phyloP scores from a whole-genome alignment of 352 stramenopile species.

The Phytophthora europaea region DNA sequence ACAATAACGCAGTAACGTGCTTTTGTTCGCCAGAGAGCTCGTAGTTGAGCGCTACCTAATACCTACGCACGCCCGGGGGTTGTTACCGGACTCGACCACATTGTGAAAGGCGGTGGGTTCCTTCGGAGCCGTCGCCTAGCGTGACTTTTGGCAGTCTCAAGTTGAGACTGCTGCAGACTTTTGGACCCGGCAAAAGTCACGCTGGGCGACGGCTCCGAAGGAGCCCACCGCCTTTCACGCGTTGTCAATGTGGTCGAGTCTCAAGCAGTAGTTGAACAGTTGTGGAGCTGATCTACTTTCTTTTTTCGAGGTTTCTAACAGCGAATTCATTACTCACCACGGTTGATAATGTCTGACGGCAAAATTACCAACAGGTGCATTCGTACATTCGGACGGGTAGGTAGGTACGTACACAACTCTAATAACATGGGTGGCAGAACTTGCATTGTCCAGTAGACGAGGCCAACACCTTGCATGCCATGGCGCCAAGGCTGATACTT shows the following conservation, averaged over 20 bases:
- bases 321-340: neutral
- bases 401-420: too few relatives aligned
- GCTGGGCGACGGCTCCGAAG: neutral
- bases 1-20: too few relatives aligned
- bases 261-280: neutral
- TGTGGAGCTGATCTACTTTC: neutral
- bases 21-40: neutral
- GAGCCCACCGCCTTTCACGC: neutral
- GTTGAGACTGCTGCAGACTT: too few relatives aligned
- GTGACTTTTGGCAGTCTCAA: neutral
- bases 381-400: neutral
- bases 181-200: too few relatives aligned
- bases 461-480: neutral
- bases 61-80: too few relatives aligned
- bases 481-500: neutral
- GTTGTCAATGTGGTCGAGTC: too few relatives aligned
- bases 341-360: neutral
- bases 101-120: neutral
- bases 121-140: neutral
- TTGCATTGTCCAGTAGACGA: neutral
- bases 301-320: neutral
- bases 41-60: too few relatives aligned
- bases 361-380: slow-evolving; percentile 1
- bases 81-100: too few relatives aligned
- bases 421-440: neutral